Evolutionary conservation across 2,329 filamentous ascomycete genomes (phyloP).

Genomic region (Diaporthe sp.): DNA sequence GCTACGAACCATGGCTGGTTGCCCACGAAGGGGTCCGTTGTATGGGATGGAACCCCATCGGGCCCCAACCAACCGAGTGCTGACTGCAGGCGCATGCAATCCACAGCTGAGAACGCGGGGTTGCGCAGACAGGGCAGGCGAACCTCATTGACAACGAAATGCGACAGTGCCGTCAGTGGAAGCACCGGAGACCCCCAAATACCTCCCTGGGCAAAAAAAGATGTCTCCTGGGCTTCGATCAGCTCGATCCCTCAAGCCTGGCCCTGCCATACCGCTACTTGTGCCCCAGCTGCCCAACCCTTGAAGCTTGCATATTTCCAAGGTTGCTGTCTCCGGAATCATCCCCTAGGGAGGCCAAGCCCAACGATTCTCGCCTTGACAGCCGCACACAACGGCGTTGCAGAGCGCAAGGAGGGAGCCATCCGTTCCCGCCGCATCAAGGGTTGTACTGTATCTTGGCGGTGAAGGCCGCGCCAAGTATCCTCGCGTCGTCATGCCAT

Average conservation of each 20-base stretch:
- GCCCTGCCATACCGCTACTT: conserved; percentile 26
- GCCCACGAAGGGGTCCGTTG: conserved; percentile 19
- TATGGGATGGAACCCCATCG: conserved; percentile 8
- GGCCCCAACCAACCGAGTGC: conserved; percentile 19
- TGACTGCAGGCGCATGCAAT: conserved; percentile 33
- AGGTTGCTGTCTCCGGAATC: conserved; percentile 18
- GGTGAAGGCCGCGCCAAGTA: conserved; percentile 28
- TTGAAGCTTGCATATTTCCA: conserved; percentile 28
- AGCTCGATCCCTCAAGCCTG: conserved; percentile 15
- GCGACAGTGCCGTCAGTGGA: conserved; percentile 8
- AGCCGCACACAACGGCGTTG: conserved; percentile 32
- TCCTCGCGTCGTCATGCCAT: conserved; percentile 21
- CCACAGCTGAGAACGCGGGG: conserved; percentile 31
- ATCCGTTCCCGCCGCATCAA: conserved; percentile 22
- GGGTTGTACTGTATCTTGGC: background rate
- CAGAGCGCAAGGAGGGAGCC: conserved; percentile 10
- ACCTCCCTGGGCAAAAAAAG: background rate
- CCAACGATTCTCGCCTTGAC: conserved; percentile 10
- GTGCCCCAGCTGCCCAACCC: conserved; percentile 19
- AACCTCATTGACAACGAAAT: background rate
- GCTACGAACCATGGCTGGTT: conserved; percentile 2
- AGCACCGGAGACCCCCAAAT: conserved; percentile 13
- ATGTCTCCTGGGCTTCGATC: conserved; percentile 2
- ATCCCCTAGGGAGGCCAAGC: conserved; percentile 15
- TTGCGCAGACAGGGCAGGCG: conserved; percentile 1